A percentile compares a stretch with the other conserved stretches of the same genome.
Conservation (phyloP, 1,139 yeast species). For the Nadsonia commutata region DNA sequence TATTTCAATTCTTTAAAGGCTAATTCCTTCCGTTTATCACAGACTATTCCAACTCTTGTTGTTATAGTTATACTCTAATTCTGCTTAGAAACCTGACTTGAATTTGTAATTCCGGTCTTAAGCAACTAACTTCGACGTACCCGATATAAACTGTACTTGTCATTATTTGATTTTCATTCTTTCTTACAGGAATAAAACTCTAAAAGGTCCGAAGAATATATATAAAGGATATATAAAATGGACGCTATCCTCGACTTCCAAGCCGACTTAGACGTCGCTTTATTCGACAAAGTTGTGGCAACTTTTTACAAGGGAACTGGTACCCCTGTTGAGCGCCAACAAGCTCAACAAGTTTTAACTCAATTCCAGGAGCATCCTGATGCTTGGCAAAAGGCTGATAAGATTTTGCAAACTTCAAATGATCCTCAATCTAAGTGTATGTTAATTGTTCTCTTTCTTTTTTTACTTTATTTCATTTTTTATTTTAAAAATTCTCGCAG, state of each 20-base stretch:
- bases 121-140: no score
- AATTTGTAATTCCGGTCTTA: no score
- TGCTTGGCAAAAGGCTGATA: slow-evolving; percentile 90
- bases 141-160: no score
- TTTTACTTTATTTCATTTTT: background rate
- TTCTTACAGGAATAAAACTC: background rate
- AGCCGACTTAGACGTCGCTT: slow-evolving; percentile 61
- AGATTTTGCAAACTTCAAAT: slow-evolving; percentile 62
- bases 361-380: slow-evolving; percentile 85
- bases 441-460: slow-evolving; percentile 1
- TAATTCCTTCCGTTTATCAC: no score
- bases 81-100: no score
- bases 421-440: slow-evolving; percentile 74
- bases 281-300: slow-evolving; percentile 74
- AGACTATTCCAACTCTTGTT: no score
- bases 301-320: slow-evolving; percentile 82
- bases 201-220: background rate
- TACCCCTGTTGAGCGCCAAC: slow-evolving; percentile 43
- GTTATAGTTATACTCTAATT: no score
- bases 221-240: slow-evolving; percentile 40
- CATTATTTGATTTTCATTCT: background rate
- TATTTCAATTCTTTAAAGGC: no score
- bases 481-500: background rate
- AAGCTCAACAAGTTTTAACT: slow-evolving; percentile 72
- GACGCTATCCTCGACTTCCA: slow-evolving; percentile 80